Conservation (phyloP, 2,329 filamentous ascomycete genomes). For the Epichloe sp. region DNA sequence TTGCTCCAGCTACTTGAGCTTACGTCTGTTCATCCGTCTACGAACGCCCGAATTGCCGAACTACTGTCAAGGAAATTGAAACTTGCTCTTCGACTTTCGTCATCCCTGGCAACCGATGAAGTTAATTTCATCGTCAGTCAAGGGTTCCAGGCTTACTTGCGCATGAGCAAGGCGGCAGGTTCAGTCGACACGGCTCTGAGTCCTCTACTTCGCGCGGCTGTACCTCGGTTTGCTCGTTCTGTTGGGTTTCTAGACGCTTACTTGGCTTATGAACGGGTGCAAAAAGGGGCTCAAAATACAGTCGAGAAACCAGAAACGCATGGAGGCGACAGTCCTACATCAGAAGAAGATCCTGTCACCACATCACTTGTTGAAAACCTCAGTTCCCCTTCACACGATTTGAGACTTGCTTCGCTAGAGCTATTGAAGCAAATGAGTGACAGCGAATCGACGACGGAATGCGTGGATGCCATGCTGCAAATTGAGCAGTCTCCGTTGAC, state of each 20-base stretch:
- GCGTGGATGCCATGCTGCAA: slow-evolving; percentile 49
- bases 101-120: slow-evolving; percentile 45
- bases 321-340: slow-evolving; percentile 27
- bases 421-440: slow-evolving; percentile 49
- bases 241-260: slow-evolving; percentile 54
- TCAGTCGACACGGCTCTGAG: slow-evolving; percentile 48
- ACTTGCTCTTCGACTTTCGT: slow-evolving; percentile 48
- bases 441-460: slow-evolving; percentile 12
- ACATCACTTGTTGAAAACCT: slow-evolving; percentile 59
- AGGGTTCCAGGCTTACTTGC: slow-evolving; percentile 60
- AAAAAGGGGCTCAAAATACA: slow-evolving; percentile 8
- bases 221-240: slow-evolving; percentile 51
- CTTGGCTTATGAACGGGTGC: slow-evolving; percentile 37
- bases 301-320: slow-evolving; percentile 15
- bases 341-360: slow-evolving; percentile 48
- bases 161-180: slow-evolving; percentile 47
- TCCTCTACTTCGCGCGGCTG: slow-evolving; percentile 50
- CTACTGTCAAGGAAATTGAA: slow-evolving; percentile 53
- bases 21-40: slow-evolving; percentile 51
- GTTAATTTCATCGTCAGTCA: slow-evolving; percentile 62
- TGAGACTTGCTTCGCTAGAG: slow-evolving; percentile 60
- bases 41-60: slow-evolving; percentile 51
- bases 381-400: slow-evolving; percentile 57
- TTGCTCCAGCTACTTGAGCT: slow-evolving; percentile 50
- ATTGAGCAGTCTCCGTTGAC: slow-evolving; percentile 70